Percentiles rank a stretch among this genome's conserved stretches.
Evolutionary conservation across 768 basidiomycete species (phyloP).

Genomic region (Tylopilus cervinicoccineus): DNA sequence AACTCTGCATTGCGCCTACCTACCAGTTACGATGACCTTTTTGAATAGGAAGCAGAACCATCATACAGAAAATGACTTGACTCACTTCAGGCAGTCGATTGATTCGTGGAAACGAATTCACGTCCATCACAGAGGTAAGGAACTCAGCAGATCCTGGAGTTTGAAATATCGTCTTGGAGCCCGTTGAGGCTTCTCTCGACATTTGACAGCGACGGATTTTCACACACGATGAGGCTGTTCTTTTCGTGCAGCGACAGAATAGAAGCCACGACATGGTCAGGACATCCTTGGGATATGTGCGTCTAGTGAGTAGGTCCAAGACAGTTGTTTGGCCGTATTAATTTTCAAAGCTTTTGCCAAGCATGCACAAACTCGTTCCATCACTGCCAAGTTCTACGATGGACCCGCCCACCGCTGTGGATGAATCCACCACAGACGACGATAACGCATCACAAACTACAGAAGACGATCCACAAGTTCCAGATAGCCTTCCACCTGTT

Average conservation of each 20-base stretch:
- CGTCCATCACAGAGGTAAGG: slow-evolving; percentile 19
- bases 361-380: slow-evolving; percentile 19
- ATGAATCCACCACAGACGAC: slow-evolving; percentile 49
- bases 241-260: not conserved
- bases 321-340: slow-evolving; percentile 21
- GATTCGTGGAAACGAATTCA: slow-evolving; percentile 16
- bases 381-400: slow-evolving; percentile 7
- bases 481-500: slow-evolving; percentile 46
- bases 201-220: not conserved
- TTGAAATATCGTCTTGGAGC: slow-evolving; percentile 20
- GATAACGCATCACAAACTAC: slow-evolving; percentile 79
- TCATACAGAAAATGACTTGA: not conserved
- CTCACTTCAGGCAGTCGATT: slow-evolving; percentile 28
- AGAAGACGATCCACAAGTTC: slow-evolving; percentile 79
- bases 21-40: slow-evolving; percentile 29
- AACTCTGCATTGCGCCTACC: not conserved
- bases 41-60: not conserved
- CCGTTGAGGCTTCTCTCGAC: slow-evolving; percentile 12
- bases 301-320: not conserved
- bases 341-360: slow-evolving; percentile 21
- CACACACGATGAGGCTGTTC: not conserved
- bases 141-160: slow-evolving; percentile 26
- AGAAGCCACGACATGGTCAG: slow-evolving; percentile 13
- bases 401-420: slow-evolving; percentile 25
- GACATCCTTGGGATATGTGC: too few species aligned